Evolutionary conservation across 306 rosid species (phyloP).

Genomic region (Sophora flavescens): DNA sequence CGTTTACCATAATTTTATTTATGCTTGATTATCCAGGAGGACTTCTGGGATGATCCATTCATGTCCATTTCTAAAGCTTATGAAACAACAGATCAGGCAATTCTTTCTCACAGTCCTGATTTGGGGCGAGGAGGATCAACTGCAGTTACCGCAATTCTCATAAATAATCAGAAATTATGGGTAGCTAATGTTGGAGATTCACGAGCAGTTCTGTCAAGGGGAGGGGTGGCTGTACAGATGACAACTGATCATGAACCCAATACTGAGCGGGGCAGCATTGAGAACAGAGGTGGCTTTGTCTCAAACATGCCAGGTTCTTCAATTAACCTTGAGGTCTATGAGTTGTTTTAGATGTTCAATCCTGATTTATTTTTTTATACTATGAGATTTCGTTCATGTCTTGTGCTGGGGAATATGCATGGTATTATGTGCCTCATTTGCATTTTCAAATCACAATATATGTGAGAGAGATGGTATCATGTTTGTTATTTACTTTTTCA

Average conservation of each 20-base stretch:
- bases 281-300: slow-evolving; percentile 87
- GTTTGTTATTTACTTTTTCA: background rate
- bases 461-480: background rate
- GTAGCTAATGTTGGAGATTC: slow-evolving; percentile 86
- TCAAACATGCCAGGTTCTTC: slow-evolving; percentile 92
- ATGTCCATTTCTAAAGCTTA: slow-evolving; percentile 68
- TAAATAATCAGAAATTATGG: slow-evolving; percentile 71
- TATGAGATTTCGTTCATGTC: slow-evolving; percentile 1
- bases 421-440: background rate
- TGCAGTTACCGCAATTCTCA: slow-evolving; percentile 80
- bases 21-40: slow-evolving; percentile 57
- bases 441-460: background rate
- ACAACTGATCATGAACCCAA: slow-evolving; percentile 83
- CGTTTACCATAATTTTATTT: slow-evolving; percentile 7
- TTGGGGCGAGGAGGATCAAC: slow-evolving; percentile 87
- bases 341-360: slow-evolving; percentile 31
- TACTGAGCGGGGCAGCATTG: slow-evolving; percentile 81
- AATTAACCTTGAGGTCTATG: slow-evolving; percentile 39
- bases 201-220: slow-evolving; percentile 73
- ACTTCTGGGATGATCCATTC: slow-evolving; percentile 68
- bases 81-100: slow-evolving; percentile 71
- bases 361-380: slow-evolving; percentile 26
- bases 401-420: background rate
- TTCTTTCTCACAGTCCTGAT: slow-evolving; percentile 78
- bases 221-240: slow-evolving; percentile 76